Percentiles rank a stretch among this genome's conserved stretches.
phyloP scores from a whole-genome alignment of 352 stramenopile genomes.

The Plasmopara halstedii region DNA sequence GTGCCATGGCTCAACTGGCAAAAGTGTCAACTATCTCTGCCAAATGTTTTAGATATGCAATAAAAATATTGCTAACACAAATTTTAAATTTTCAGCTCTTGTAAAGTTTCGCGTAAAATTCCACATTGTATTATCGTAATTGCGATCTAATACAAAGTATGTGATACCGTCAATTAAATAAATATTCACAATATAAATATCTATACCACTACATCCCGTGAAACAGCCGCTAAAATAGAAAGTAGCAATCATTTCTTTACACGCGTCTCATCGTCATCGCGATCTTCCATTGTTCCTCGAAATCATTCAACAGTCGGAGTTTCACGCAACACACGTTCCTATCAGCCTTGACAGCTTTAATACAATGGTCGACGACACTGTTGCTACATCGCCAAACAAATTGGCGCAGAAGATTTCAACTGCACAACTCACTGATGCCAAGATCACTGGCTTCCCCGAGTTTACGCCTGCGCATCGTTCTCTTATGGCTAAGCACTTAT shows the following conservation, averaged over 20 bases:
- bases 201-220: no score
- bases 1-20: no score
- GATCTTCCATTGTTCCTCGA: constrained; percentile 7
- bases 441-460: constrained; percentile 58
- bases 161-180: no score
- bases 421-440: constrained; percentile 59
- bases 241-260: constrained; percentile 1
- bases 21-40: no score
- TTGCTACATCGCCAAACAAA: constrained; percentile 55
- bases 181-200: no score
- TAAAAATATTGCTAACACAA: no score
- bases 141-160: no score
- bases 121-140: no score
- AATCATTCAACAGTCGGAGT: constrained; percentile 15
- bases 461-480: constrained; percentile 70
- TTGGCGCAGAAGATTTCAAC: constrained; percentile 74
- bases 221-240: background rate
- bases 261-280: constrained; percentile 1
- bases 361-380: constrained; percentile 29
- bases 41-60: no score
- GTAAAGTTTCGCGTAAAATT: no score
- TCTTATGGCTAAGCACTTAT: constrained; percentile 76
- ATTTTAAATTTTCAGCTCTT: no score
- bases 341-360: background rate
- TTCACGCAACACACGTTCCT: constrained; percentile 4